phyloP scores from a whole-genome alignment of 1,284 basidiomycete species.

The Crocinoboletus sp. region DNA sequence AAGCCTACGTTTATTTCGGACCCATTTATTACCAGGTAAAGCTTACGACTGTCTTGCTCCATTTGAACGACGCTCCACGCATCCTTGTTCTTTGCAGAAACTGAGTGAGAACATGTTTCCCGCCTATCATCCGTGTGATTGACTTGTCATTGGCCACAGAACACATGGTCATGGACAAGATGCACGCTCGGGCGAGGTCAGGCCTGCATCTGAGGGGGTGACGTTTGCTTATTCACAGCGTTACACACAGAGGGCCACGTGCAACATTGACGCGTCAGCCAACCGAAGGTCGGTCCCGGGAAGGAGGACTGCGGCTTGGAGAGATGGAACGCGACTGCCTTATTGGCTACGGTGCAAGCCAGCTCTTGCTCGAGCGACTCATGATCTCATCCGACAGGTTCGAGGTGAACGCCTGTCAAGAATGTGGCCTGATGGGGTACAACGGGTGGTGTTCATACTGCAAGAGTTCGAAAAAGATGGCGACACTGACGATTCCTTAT shows the following conservation, averaged over 20 bases:
- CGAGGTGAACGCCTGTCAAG: constrained; percentile 93
- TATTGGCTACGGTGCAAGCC: constrained; percentile 95
- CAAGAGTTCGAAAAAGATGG: constrained; percentile 95
- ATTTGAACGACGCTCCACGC: constrained; percentile 12
- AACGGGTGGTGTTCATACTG: constrained; percentile 96
- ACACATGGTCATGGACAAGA: constrained; percentile 99
- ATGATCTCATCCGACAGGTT: constrained; percentile 99
- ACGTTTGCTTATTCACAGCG: constrained; percentile 8
- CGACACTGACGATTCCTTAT: constrained; percentile 96
- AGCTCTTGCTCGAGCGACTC: constrained; percentile 91
- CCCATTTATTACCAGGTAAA: constrained; percentile 96
- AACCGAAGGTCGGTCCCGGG: constrained; percentile 96
- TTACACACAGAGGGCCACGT: constrained; percentile 73
- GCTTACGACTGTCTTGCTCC: constrained; percentile 1
- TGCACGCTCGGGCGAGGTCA: constrained; percentile 96
- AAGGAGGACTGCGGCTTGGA: constrained; percentile 94
- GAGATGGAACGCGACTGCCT: constrained; percentile 99
- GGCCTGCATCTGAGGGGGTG: constrained; percentile 20
- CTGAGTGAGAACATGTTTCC: constrained; percentile 52
- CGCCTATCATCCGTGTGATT: constrained; percentile 24
- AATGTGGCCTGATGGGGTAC: constrained; percentile 96
- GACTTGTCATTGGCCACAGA: constrained; percentile 40
- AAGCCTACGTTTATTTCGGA: constrained; percentile 98
- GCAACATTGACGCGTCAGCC: constrained; percentile 97
- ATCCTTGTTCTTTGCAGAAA: constrained; percentile 49